These are phyloP conservation scores for Wolfiporia cocos DNA, from an alignment of 1,284 basidiomycete species.

Conservation along the genomic window DNA sequence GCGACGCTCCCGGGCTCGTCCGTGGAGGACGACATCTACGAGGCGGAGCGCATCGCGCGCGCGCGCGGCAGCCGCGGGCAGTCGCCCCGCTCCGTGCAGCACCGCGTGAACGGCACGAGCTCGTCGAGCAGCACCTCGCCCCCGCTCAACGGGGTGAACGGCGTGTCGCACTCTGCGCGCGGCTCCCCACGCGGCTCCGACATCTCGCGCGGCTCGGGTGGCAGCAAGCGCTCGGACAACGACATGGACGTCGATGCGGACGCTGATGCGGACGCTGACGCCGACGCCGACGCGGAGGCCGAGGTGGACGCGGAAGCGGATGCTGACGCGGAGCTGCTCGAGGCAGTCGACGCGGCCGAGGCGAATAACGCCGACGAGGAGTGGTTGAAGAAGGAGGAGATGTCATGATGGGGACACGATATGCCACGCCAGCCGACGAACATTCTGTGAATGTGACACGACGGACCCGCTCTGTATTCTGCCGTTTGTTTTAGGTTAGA, in stretches of 20 bases:
- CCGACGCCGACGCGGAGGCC: constrained; percentile 16
- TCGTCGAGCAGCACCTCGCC: constrained; percentile 15
- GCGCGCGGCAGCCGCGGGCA: constrained; percentile 7
- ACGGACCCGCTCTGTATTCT: too few species aligned
- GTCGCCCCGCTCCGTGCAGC: constrained; percentile 5
- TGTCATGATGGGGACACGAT: too few species aligned
- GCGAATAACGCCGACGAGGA: constrained; percentile 23
- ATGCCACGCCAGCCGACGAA: too few species aligned
- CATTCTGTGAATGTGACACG: too few species aligned
- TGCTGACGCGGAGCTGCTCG: constrained; percentile 29
- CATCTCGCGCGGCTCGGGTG: constrained; percentile 11
- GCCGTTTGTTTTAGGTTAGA: too few species aligned
- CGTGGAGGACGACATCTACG: constrained; percentile 16
- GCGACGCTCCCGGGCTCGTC: constrained; percentile 22
- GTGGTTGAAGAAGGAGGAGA: constrained; percentile 25
- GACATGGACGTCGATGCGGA: constrained; percentile 22
- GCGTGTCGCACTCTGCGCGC: constrained; percentile 1
- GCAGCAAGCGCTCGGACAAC: constrained; percentile 12
- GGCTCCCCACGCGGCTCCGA: constrained; percentile 18
- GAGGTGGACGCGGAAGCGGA: constrained; percentile 26
- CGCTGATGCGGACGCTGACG: constrained; percentile 20
- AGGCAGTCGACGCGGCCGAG: constrained; percentile 32
- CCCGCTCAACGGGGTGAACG: constrained; percentile 4
- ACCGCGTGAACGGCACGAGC: constrained; percentile 13
- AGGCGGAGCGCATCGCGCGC: constrained; percentile 7